Base-by-base conservation (phyloP, 306 rosid genomes). In the Medicago ruthenica region DNA sequence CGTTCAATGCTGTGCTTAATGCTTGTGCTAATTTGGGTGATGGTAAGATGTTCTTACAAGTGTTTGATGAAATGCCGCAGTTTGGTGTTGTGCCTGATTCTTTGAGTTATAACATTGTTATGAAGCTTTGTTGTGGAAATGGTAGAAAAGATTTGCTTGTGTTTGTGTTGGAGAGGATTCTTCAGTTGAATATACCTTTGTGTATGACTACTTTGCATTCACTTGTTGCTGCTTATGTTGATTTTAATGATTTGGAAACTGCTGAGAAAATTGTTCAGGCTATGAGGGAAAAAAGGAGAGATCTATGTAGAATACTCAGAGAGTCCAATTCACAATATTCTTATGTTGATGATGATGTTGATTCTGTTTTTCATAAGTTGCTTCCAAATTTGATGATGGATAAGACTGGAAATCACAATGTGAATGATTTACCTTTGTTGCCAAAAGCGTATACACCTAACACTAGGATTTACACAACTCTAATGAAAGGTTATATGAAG, bases 401-500 rank as follows among this genome's bases (percentile, higher is more conserved):
- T 40, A 74, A 45, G 9, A 71, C 39, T 78, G 82, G 57, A 16
- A 5, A 61, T 69, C 70, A 21, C 3, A 70, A 74, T 48, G 71
- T 4, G 40, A 75, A 74, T 57, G 92, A 91, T 77, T 83, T 87
- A 13, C 94, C 89, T 1, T 73, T 92, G 82, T 78, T 95, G 85
- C 86, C 96, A 0, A 86, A 83, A 83, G 81, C 59, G 0, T 95
- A 80, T 77, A 74, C 93, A 67, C 90, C 93, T 2, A 60, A 95
- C 79, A 81, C 98, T 6, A 90, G 98, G 82, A 88, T 90, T 18
- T 95, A 90, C 84, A 95, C 97, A 15, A 89, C 97, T 66, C 79
- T 95, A 24, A 95, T 95, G 98, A 95, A 95, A 73, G 97, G 97
- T 60, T 95, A 95, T 72, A 92, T 95, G 98, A 88, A 86, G 41